Percentiles rank a stretch among this genome's conserved stretches.
These are phyloP conservation scores for Nakaseomyces nivariensis DNA, from an alignment of 1,139 yeast species.

Conservation along the genomic window DNA sequence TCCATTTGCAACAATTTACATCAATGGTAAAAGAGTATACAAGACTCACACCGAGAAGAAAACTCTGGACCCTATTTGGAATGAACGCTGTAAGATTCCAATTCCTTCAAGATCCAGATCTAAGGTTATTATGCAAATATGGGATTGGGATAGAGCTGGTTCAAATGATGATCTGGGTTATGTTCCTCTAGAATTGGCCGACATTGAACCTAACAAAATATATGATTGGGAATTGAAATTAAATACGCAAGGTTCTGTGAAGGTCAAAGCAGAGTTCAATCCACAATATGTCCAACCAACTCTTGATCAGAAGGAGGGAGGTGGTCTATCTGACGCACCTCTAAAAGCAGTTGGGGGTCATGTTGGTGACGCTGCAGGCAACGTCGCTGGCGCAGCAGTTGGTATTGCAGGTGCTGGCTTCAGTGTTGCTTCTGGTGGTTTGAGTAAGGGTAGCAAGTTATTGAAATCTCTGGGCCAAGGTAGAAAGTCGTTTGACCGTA, in stretches of 20 bases:
- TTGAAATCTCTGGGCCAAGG: constrained; percentile 22
- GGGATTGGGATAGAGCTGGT: constrained; percentile 74
- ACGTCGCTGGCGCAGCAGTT: constrained; percentile 31
- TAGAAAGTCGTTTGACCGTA: constrained; percentile 6
- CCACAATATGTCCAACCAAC: constrained; percentile 64
- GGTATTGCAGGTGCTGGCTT: constrained; percentile 32
- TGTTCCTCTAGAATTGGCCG: constrained; percentile 40
- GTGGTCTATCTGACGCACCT: constrained; percentile 39
- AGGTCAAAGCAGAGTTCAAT: constrained; percentile 43
- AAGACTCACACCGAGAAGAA: constrained; percentile 55
- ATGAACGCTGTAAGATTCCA: constrained; percentile 49
- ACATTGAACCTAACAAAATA: constrained; percentile 37
- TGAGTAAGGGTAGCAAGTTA: constrained; percentile 38
- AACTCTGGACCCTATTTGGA: constrained; percentile 62
- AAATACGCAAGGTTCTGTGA: constrained; percentile 52
- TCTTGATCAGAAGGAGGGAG: constrained; percentile 35
- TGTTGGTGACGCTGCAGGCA: constrained; percentile 29
- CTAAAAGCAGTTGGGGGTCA: constrained; percentile 40
- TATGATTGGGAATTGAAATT: constrained; percentile 41
- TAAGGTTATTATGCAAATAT: constrained; percentile 39
- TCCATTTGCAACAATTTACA: constrained; percentile 45
- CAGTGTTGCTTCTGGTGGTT: constrained; percentile 31
- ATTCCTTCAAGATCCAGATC: constrained; percentile 54
- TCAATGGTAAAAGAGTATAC: constrained; percentile 46
- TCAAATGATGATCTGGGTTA: constrained; percentile 51